Base-by-base conservation (phyloP, 495 filamentous ascomycete species). In the Coniosporium apollinis region DNA sequence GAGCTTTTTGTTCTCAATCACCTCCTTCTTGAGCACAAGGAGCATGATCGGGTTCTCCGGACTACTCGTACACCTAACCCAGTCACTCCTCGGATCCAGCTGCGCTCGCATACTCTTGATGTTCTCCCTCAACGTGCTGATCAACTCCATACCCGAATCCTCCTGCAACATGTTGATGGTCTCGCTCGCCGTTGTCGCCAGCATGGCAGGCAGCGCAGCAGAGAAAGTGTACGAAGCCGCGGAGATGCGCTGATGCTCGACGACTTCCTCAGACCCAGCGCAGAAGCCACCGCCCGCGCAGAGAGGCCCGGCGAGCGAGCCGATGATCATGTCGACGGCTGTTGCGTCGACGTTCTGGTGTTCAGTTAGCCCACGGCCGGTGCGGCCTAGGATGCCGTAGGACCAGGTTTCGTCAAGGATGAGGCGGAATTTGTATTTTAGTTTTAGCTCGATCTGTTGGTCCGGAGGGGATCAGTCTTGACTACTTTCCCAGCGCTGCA, bases 401-500 rank as follows among this genome's bases (percentile, higher is more conserved):
- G 84, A 93, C 72, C 82, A 89, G 4, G 85, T 92, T 60, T 97
- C 89, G 55, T 97, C 89, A 14, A 97, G 75, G 39, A 96, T 91
- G 21, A 97, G 67, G 43, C 89, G 84, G 66, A 94, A 96, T 61
- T 94, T 97, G 66, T 94, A 93, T 49, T 79, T 76, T 40, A 82
- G 70, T 55, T 91, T 89, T 45, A 96, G 65, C 49, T 93, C 91
- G 21, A 94, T 68, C 79, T 84, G 34, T 25, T 11, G 18, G 33
- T 37, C 26, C 39, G 31, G 7, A 32, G 9, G 5, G n/a, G n/a
- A n/a, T n/a, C n/a, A n/a, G n/a, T n/a, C n/a, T n/a, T n/a, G n/a
- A n/a, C n/a, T n/a, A n/a, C n/a, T n/a, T n/a, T n/a, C n/a, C n/a
- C n/a, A n/a, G n/a, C n/a, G n/a, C n/a, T n/a, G n/a, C n/a, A n/a